Evolutionary conservation across 177 flowering plant genomes (phyloP).

Genomic region (Vitis hybrid): DNA sequence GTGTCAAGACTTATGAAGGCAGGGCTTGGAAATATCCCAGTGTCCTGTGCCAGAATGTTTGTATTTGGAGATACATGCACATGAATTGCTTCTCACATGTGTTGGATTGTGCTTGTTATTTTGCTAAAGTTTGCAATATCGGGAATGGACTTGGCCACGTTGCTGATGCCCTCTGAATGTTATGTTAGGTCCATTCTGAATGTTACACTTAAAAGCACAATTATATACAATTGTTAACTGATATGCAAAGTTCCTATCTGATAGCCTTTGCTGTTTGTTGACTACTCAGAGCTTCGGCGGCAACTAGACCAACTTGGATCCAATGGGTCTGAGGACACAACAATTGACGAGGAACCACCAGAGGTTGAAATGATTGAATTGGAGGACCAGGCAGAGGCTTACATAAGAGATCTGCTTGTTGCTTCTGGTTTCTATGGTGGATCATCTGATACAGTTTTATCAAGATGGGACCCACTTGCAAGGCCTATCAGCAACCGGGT

Average conservation of each 20-base stretch:
- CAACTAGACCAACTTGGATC: slow-evolving; percentile 64
- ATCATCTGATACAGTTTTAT: slow-evolving; percentile 34
- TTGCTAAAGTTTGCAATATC: no score
- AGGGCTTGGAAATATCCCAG: no score
- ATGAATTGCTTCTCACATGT: no score
- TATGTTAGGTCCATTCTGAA: no score
- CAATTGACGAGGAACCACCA: slow-evolving; percentile 28
- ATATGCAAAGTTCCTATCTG: background rate
- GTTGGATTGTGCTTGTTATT: no score
- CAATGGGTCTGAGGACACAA: slow-evolving; percentile 33
- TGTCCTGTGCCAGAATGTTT: no score
- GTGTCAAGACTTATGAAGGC: no score
- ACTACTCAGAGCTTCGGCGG: slow-evolving; percentile 60
- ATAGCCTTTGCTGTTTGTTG: background rate
- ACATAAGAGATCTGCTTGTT: slow-evolving; percentile 68
- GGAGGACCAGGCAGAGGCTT: slow-evolving; percentile 58
- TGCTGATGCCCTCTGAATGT: background rate
- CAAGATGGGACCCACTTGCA: slow-evolving; percentile 50
- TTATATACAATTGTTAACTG: background rate
- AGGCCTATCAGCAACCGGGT: slow-evolving; percentile 53
- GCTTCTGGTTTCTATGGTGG: slow-evolving; percentile 75
- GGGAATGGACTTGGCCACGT: no score
- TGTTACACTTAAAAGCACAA: background rate
- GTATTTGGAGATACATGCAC: no score
- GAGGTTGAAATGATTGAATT: slow-evolving; percentile 39